Base-by-base conservation (phyloP, 2,329 filamentous ascomycete genomes). In the Aspergillus pseudotamarii region DNA sequence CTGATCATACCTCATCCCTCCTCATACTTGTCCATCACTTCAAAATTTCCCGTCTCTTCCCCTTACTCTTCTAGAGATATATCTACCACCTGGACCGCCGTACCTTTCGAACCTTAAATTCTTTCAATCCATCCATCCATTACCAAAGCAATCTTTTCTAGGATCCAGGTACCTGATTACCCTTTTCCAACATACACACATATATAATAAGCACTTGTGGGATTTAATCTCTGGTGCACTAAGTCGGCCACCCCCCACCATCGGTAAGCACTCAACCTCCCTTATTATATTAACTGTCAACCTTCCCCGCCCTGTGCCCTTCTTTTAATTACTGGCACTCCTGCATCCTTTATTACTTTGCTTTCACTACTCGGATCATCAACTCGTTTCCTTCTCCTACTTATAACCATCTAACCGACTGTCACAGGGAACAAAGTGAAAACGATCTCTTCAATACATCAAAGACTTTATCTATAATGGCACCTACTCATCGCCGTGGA, bases 401-500 rank as follows among this genome's bases (percentile, higher is more conserved):
- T 45, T 38, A 36, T 32, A 58, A 16, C 43, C 48, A 51, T 51
- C 51, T 36, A 36, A 51, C 21, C 43, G n/a, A 21, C 28, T 14
- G 11, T 54, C 48, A 51, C 43, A 59, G 48, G 36, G 26, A n/a
- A 26, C 45, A 51, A 51, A 51, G 48, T 51, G 26, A 41, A 26
- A 19, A 54, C 32, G 11, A 43, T 6, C 19, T 26, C 1, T 36
- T 36, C 8, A 21, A 21, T 10, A 46, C 21, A 54, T 53, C 26
- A 60, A 16, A 34, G n/a, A 14, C 23, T 30, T 23, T 21, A 26
- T 57, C 56, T 26, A 61, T 36, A 58, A 82, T 83, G 81, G 76
- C 78, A 67, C 76, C 79, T 62, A 73, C 82, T 73, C 88, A 90
- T 74, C 88, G 89, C 75, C 87, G 92, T 80, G 93, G 93, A 62